phyloP scores from a whole-genome alignment of 2,329 filamentous ascomycete species.

The Claviceps digitariae region DNA sequence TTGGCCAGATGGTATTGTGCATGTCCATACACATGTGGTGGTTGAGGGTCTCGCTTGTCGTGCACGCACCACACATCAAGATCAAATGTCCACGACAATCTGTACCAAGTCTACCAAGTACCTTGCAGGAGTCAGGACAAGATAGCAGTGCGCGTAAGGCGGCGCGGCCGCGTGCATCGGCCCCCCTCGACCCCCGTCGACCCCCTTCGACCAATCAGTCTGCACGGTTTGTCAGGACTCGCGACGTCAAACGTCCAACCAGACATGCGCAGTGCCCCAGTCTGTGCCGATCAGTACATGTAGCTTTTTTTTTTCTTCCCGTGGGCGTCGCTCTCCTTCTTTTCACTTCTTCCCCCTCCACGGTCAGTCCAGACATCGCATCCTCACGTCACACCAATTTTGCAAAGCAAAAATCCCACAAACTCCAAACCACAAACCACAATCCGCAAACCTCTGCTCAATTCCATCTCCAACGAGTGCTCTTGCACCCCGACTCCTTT shows the following conservation, averaged over 20 bases:
- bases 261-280: too few relatives aligned
- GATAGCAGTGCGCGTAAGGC: background rate
- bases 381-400: background rate
- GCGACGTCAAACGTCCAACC: too few relatives aligned
- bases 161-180: too few relatives aligned
- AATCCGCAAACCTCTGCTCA: background rate
- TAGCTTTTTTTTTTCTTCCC: background rate
- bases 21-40: too few relatives aligned
- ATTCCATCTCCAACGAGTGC: conserved; percentile 6
- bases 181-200: too few relatives aligned
- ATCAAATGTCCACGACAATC: too few relatives aligned
- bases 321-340: background rate
- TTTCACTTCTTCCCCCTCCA: background rate
- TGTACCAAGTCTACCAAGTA: too few relatives aligned
- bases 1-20: too few relatives aligned
- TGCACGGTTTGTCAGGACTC: background rate
- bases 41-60: too few relatives aligned
- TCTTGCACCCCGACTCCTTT: conserved; percentile 6
- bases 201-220: background rate
- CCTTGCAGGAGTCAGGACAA: too few relatives aligned
- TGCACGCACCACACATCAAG: too few relatives aligned
- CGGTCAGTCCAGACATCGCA: conserved; percentile 3
- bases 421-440: background rate
- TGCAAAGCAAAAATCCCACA: background rate
- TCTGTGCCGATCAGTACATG: too few relatives aligned